Conservation (phyloP, 1,284 basidiomycete species). For the Chondrostereum purpureum region DNA sequence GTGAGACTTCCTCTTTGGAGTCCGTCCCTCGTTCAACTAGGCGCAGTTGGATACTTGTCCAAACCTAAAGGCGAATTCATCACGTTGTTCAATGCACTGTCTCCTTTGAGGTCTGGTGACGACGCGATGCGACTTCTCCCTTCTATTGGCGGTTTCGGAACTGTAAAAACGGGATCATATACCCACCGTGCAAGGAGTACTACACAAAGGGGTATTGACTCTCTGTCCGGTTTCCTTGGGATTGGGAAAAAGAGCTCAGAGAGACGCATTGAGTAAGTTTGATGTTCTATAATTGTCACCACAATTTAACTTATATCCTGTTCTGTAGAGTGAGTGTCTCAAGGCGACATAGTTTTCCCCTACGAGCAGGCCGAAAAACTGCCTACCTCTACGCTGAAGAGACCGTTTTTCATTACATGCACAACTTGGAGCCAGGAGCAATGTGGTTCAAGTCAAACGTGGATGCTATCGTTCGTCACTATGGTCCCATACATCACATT, state of each 20-base stretch:
- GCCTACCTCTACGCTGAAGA: constrained; percentile 64
- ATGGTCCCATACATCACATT: constrained; percentile 46
- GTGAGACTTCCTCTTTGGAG: constrained; percentile 70
- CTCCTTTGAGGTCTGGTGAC: constrained; percentile 35
- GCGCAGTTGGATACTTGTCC: constrained; percentile 65
- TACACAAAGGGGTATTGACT: constrained; percentile 49
- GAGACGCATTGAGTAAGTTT: constrained; percentile 29
- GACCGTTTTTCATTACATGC: constrained; percentile 61
- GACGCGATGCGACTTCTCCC: constrained; percentile 31
- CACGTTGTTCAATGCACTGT: constrained; percentile 61
- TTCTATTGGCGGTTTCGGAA: constrained; percentile 50
- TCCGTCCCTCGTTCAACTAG: constrained; percentile 52
- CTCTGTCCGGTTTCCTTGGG: constrained; percentile 46
- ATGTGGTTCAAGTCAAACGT: constrained; percentile 68
- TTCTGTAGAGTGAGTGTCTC: constrained; percentile 36
- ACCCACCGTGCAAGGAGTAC: constrained; percentile 47
- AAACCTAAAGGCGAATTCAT: constrained; percentile 60
- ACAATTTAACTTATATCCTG: constrained; percentile 7
- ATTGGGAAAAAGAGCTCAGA: constrained; percentile 29
- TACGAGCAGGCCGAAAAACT: constrained; percentile 57
- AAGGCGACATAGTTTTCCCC: constrained; percentile 51
- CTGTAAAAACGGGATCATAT: constrained; percentile 35
- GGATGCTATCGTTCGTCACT: constrained; percentile 54
- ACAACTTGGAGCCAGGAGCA: constrained; percentile 52
- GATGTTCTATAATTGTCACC: constrained; percentile 17